Percentiles rank a stretch among this genome's conserved stretches.
Evolutionary conservation across 768 basidiomycete genomes (phyloP).

Genomic region (Rhizopogon vesiculosus): DNA sequence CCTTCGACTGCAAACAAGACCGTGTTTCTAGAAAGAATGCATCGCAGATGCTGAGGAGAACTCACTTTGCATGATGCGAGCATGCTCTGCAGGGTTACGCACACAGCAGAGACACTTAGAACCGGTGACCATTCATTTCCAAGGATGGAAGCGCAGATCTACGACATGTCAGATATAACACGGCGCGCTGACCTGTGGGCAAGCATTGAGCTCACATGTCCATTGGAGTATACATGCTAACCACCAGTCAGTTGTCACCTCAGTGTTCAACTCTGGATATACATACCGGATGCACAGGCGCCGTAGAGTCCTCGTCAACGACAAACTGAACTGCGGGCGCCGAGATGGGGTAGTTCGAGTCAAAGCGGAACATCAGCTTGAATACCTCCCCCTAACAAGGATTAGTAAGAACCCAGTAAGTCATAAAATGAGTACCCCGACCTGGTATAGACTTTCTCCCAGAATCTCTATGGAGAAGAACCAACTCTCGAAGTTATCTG

Average conservation of each 20-base stretch:
- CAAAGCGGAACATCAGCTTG: slow-evolving; percentile 79
- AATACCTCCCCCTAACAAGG: slow-evolving; percentile 62
- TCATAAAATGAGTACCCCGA: slow-evolving; percentile 22
- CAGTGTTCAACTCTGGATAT: neutral
- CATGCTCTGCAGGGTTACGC: slow-evolving; percentile 89
- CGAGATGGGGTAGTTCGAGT: slow-evolving; percentile 78
- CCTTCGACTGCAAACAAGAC: slow-evolving; percentile 39
- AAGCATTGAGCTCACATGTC: slow-evolving; percentile 54
- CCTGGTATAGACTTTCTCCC: slow-evolving; percentile 79
- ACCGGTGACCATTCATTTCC: slow-evolving; percentile 90
- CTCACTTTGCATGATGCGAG: slow-evolving; percentile 84
- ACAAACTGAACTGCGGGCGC: slow-evolving; percentile 87
- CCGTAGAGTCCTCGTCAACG: slow-evolving; percentile 52
- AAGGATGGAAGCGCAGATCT: slow-evolving; percentile 90
- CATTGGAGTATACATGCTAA: slow-evolving; percentile 85
- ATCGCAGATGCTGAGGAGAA: neutral
- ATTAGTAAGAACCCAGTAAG: neutral
- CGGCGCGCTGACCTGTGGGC: neutral
- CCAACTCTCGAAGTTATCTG: slow-evolving; percentile 80
- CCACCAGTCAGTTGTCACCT: slow-evolving; percentile 7
- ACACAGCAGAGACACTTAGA: slow-evolving; percentile 76
- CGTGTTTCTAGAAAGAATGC: neutral
- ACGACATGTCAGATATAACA: slow-evolving; percentile 11
- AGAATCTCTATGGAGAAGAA: slow-evolving; percentile 75
- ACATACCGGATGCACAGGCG: slow-evolving; percentile 80